Evolutionary conservation across 1,284 basidiomycete genomes (phyloP), one percentile per base, ranked within the genome.

Genomic region (Cutaneotrichosporon curvatum): DNA sequence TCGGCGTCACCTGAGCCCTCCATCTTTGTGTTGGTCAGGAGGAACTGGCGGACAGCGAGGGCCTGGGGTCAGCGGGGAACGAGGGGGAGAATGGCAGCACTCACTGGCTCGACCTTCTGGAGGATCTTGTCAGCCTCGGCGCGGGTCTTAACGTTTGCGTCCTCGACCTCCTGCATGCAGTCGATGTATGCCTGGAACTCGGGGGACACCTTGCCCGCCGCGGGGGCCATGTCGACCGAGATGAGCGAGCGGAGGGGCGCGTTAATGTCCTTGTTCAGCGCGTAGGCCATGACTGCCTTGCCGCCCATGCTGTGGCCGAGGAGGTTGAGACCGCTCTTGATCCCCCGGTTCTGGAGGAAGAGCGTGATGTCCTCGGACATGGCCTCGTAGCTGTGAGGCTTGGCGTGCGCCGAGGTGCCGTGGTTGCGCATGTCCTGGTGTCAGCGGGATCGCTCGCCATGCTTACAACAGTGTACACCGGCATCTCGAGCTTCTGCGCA

Each of bases 241-340:
- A 77, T 68, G 28, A 79, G 57, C 10, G 68, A 67, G 31, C 70
- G 49, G 38, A 79, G 52, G 8, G 53, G 69, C 34, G 40, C 62
- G 46, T 71, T 73, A 16, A 69, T 52, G 3, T 62, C 54, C 0
- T 63, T 59, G 46, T 72, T 67, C 15, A 79, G 60, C 1, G 77
- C 76, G 12, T 76, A 60, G 0, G 75, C 67, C 76, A 76, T 76
- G 5, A 73, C 74, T 0, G 74, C 73, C 58, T 79, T 79, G 0
- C 78, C 78, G 30, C 78, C 78, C 74, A 79, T 78, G 21, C 75
- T 77, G 47, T 79, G 78, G 0, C 78, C 78, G 30, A 79, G 59
- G 12, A 79, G 65, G 31, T 74, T 73, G 15, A 76, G 70, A 28
- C 63, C 62, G 11, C 36, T 43, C 10, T 50, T 53, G 8, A 78